Evolutionary conservation across 1,284 basidiomycete genomes (phyloP).

Genomic region (Ustilago xerochloae): DNA sequence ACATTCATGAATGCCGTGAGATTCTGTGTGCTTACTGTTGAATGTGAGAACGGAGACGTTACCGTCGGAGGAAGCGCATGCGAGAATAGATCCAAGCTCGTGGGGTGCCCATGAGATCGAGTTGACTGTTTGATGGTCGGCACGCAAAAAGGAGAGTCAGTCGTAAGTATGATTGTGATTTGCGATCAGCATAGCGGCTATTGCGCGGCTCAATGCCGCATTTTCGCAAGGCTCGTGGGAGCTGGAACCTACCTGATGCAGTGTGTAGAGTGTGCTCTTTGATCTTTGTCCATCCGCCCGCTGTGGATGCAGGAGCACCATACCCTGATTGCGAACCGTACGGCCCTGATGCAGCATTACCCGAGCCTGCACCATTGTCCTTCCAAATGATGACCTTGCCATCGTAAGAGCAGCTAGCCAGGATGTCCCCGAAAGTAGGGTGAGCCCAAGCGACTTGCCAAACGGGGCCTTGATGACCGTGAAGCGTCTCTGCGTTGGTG

Average conservation of each 20-base stretch:
- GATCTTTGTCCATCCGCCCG: conserved; percentile 83
- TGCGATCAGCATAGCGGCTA: no score
- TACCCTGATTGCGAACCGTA: conserved; percentile 51
- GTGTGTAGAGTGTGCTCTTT: conserved; percentile 96
- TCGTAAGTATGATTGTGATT: neutral
- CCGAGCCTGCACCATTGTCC: conserved; percentile 74
- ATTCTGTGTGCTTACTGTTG: conserved; percentile 89
- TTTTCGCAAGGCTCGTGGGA: no score
- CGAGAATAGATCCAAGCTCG: conserved; percentile 94
- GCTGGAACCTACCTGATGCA: no score
- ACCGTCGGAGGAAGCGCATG: conserved; percentile 97
- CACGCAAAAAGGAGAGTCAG: neutral
- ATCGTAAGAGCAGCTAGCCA: conserved; percentile 97
- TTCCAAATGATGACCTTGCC: conserved; percentile 99
- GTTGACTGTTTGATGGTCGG: conserved; percentile 84
- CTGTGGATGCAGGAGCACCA: conserved; percentile 32
- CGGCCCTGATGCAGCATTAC: conserved; percentile 70
- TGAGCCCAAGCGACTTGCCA: conserved; percentile 99
- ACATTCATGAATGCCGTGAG: no score
- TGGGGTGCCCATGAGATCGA: conserved; percentile 98
- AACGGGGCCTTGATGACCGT: conserved; percentile 87
- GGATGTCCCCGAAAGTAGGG: conserved; percentile 88
- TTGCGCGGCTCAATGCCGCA: no score
- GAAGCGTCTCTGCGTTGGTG: conserved; percentile 70
- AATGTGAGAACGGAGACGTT: conserved; percentile 96